A percentile compares a stretch with the other conserved stretches of the same genome.
Evolutionary conservation across 2,329 filamentous ascomycete species (phyloP).

Genomic region (Colletotrichum falcatum): DNA sequence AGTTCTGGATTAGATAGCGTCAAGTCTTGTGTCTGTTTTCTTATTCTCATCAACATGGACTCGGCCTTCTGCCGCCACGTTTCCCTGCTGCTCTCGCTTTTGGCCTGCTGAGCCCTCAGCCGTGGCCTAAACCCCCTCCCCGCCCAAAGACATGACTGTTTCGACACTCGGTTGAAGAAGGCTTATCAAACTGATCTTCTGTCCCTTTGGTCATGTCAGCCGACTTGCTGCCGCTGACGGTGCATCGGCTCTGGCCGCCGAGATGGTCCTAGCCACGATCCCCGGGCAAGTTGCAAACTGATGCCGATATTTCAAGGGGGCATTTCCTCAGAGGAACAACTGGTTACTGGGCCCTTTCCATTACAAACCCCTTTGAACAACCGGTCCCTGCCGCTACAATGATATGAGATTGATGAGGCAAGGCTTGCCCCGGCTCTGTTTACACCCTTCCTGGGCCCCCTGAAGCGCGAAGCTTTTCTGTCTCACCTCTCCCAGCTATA

Average conservation of each 20-base stretch:
- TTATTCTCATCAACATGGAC: constrained; percentile 4
- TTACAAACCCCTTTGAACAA: too few relatives aligned
- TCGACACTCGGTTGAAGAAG: too few relatives aligned
- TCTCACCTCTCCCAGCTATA: neutral
- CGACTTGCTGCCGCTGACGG: neutral
- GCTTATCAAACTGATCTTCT: too few relatives aligned
- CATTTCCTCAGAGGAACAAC: too few relatives aligned
- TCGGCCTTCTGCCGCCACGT: neutral
- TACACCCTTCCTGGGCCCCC: too few relatives aligned
- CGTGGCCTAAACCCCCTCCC: neutral
- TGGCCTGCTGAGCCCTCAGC: neutral
- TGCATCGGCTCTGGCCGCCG: too few relatives aligned
- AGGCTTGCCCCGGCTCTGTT: neutral
- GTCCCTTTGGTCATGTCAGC: neutral
- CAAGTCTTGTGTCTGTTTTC: constrained; percentile 11
- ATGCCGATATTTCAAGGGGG: too few relatives aligned
- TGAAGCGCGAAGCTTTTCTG: neutral
- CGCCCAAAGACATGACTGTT: neutral
- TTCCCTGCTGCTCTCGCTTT: neutral
- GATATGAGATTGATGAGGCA: neutral
- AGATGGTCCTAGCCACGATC: too few relatives aligned
- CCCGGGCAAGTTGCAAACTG: too few relatives aligned
- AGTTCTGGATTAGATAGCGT: constrained; percentile 18
- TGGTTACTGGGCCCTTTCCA: too few relatives aligned
- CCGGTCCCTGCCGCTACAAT: too few relatives aligned